phyloP scores from a whole-genome alignment of 148 eudicot genomes.

The Cornus controversa region DNA sequence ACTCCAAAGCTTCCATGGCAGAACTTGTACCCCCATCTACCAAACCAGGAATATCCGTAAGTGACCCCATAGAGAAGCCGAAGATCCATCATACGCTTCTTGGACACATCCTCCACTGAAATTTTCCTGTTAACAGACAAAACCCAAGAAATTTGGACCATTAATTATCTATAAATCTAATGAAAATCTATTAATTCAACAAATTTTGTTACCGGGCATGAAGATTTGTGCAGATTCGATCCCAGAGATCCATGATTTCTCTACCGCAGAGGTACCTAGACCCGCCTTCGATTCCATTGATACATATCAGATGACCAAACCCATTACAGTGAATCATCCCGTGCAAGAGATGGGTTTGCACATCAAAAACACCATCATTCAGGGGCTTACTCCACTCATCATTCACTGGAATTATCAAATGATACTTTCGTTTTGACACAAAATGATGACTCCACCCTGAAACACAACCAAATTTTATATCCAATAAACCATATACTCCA shows the following conservation, averaged over 20 bases:
- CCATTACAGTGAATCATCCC: slow-evolving; percentile 92
- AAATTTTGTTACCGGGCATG: slow-evolving; percentile 45
- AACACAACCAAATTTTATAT: neutral
- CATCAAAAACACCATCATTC: slow-evolving; percentile 44
- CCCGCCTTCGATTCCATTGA: slow-evolving; percentile 85
- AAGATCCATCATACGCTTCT: slow-evolving; percentile 68
- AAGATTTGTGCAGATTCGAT: slow-evolving; percentile 75
- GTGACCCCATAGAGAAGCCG: slow-evolving; percentile 75
- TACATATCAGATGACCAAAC: slow-evolving; percentile 71
- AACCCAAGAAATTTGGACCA: neutral
- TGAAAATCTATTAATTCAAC: neutral
- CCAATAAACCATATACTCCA: too few relatives aligned
- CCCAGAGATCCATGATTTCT: slow-evolving; percentile 92
- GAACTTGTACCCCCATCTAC: slow-evolving; percentile 80
- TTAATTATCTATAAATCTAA: neutral
- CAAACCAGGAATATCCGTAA: slow-evolving; percentile 85
- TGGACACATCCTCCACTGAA: slow-evolving; percentile 72
- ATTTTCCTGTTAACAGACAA: slow-evolving; percentile 51
- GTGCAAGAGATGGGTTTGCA: slow-evolving; percentile 68
- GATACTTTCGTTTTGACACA: slow-evolving; percentile 75
- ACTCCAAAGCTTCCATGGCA: slow-evolving; percentile 79
- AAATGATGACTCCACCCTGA: slow-evolving; percentile 92
- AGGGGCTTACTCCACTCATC: slow-evolving; percentile 71
- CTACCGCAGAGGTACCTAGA: slow-evolving; percentile 59
- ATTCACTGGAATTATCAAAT: slow-evolving; percentile 70